These are phyloP conservation scores for Zangia roseola DNA, from an alignment of 768 basidiomycete genomes.

Conservation along the genomic window DNA sequence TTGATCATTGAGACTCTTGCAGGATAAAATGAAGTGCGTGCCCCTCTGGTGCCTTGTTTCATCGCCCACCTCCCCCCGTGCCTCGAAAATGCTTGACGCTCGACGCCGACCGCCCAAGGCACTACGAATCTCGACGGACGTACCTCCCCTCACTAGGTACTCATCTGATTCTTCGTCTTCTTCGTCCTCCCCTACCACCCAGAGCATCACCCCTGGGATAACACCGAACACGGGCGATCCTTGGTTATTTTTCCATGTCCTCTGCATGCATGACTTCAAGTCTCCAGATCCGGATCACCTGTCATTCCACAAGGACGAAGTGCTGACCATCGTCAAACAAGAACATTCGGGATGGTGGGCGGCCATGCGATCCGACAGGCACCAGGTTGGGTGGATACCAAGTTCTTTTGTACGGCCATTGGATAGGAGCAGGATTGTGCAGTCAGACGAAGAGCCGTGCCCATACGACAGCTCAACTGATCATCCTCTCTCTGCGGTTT, in stretches of 20 bases:
- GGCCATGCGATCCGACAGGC: conserved; percentile 54
- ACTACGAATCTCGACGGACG: conserved; percentile 33
- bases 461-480: conserved; percentile 12
- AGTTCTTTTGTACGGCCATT: conserved; percentile 64
- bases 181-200: conserved; percentile 14
- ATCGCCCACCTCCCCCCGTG: neutral
- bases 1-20: conserved; percentile 1
- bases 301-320: conserved; percentile 62
- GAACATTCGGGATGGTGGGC: conserved; percentile 84
- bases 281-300: conserved; percentile 62
- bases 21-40: conserved; percentile 10
- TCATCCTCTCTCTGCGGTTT: conserved; percentile 11
- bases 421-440: conserved; percentile 29
- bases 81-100: neutral
- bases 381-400: conserved; percentile 73
- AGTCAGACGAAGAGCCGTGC: conserved; percentile 48
- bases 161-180: conserved; percentile 32
- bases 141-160: conserved; percentile 35
- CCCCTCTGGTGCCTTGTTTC: neutral
- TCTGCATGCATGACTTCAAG: conserved; percentile 68
- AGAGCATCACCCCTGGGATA: conserved; percentile 15
- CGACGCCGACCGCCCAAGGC: conserved; percentile 13
- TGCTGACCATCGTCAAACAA: conserved; percentile 64
- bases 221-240: conserved; percentile 32
- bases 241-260: conserved; percentile 38